These are phyloP conservation scores for Pythium phragmitis DNA, from an alignment of 352 stramenopile genomes.

Conservation along the genomic window DNA sequence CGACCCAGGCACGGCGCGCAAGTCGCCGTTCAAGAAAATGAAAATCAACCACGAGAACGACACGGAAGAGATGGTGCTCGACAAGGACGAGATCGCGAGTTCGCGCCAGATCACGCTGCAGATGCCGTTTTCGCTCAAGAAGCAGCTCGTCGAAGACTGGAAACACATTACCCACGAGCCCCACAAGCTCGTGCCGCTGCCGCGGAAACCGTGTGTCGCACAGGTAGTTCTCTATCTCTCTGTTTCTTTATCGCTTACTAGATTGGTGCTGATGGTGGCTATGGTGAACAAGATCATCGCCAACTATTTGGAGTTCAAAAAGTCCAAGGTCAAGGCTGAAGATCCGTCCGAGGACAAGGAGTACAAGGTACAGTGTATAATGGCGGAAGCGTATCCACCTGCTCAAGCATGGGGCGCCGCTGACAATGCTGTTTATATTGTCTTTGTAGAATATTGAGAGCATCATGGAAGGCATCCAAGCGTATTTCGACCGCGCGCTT, in stretches of 20 bases:
- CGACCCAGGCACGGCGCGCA: constrained; percentile 44
- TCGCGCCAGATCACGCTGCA: constrained; percentile 65
- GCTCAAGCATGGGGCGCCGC: not conserved
- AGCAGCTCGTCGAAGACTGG: constrained; percentile 91
- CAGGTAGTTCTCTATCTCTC: constrained; percentile 28
- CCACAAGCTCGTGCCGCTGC: constrained; percentile 78
- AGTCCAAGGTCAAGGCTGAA: constrained; percentile 51
- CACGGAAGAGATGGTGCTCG: constrained; percentile 53
- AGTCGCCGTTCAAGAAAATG: constrained; percentile 79
- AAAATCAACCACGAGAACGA: constrained; percentile 65
- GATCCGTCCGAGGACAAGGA: constrained; percentile 68
- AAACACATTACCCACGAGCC: constrained; percentile 81
- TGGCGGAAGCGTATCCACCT: not conserved
- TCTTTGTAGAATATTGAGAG: constrained; percentile 58
- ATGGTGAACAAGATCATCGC: constrained; percentile 62
- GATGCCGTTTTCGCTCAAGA: constrained; percentile 92
- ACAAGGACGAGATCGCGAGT: constrained; percentile 19
- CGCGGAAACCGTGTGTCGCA: constrained; percentile 68
- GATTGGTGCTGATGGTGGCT: not conserved
- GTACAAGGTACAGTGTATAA: constrained; percentile 43
- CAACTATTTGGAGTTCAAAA: constrained; percentile 78
- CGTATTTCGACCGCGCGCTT: constrained; percentile 89
- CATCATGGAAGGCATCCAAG: constrained; percentile 83
- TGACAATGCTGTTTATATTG: not conserved
- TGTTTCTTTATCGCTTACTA: not conserved